phyloP scores from a whole-genome alignment of 768 basidiomycete species.

The Psilocybe cyanescens region DNA sequence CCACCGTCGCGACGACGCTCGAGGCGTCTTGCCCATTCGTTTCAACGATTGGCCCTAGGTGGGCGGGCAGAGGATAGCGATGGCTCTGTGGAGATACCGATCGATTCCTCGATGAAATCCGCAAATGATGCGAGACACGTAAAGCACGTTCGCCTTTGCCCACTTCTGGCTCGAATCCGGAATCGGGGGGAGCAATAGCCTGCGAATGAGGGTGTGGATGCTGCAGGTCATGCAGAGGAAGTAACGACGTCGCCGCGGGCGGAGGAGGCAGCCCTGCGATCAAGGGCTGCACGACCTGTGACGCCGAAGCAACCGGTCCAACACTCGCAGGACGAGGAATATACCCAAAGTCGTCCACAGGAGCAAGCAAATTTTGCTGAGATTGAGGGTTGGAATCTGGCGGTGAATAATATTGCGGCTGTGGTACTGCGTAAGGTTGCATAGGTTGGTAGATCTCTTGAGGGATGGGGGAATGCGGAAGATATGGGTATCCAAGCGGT shows the following conservation, averaged over 20 bases:
- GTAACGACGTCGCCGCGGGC: slow-evolving; percentile 32
- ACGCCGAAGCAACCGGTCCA: slow-evolving; percentile 37
- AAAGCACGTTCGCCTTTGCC: slow-evolving; percentile 66
- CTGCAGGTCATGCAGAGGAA: slow-evolving; percentile 22
- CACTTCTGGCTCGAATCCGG: slow-evolving; percentile 45
- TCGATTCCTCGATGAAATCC: slow-evolving; percentile 56
- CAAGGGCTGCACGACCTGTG: slow-evolving; percentile 30
- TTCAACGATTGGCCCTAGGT: slow-evolving; percentile 12
- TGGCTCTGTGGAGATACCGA: slow-evolving; percentile 68
- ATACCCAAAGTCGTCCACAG: slow-evolving; percentile 4
- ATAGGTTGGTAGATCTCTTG: slow-evolving; percentile 16
- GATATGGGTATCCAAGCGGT: slow-evolving; percentile 13
- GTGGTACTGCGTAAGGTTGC: slow-evolving; percentile 19
- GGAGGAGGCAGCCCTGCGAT: slow-evolving; percentile 40
- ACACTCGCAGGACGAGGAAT: slow-evolving; percentile 55
- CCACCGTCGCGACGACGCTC: slow-evolving; percentile 5
- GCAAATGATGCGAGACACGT: slow-evolving; percentile 62
- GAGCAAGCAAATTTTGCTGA: slow-evolving; percentile 10
- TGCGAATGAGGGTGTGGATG: slow-evolving; percentile 6
- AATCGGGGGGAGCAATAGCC: slow-evolving; percentile 3
- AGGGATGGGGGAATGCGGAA: slow-evolving; percentile 6
- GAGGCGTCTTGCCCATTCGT: slow-evolving; percentile 1
- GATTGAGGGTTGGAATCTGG: slow-evolving; percentile 23
- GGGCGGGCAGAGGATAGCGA: slow-evolving; percentile 45
- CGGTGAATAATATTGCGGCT: slow-evolving; percentile 17